Base-by-base conservation (phyloP, 805 yeast species). In the Schwanniomyces vanrijiae region DNA sequence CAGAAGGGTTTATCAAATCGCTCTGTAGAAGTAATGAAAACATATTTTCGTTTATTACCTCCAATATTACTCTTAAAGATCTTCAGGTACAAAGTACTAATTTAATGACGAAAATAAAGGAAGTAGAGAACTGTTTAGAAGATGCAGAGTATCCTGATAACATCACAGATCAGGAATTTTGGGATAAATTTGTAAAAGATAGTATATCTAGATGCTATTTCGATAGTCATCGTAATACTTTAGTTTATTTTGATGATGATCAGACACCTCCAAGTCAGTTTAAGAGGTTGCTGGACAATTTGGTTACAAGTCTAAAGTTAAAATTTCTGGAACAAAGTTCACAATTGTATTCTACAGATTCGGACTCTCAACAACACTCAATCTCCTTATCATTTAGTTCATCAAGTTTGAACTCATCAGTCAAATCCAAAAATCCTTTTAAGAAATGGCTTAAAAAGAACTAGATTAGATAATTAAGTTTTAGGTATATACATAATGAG, bases 1-100 rank as follows among this genome's bases (percentile, higher is more conserved):
- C 86, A 4, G 85, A 80, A 49, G 81, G 83, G 20, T 81, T 83
- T 59, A 69, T 82, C 42, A 76, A 76, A 55, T 71, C 77, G 11
- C 51, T 65, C 31, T 54, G 59, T 25, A 52, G 58, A 42, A 58
- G 60, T 38, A 59, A 64, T 43, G 70, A 64, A 33, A 64, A 64
- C 40, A 61, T 65, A 10, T 65, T 57, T 47, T 71, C 75, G 25
- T 73, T 75, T 55, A 73, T 75, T 24, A 65, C 68, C 1, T 65
- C 77, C 28, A 69, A 71, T 51, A 66, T 75, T 33, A 69, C 77
- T 2, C 59, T 75, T 37, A 65, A 62, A 47, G 80, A 75, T 47
- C 51, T 75, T 22, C 78, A 71, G 53, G 69, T 68, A 48, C 69
- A 69, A 46, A 61, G 76, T 43, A 60, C 65, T 20, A 64, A 62